A percentile compares a stretch with the other conserved stretches of the same genome.
Conservation (phyloP, 805 yeast species). For the Suhomyces emberorum region DNA sequence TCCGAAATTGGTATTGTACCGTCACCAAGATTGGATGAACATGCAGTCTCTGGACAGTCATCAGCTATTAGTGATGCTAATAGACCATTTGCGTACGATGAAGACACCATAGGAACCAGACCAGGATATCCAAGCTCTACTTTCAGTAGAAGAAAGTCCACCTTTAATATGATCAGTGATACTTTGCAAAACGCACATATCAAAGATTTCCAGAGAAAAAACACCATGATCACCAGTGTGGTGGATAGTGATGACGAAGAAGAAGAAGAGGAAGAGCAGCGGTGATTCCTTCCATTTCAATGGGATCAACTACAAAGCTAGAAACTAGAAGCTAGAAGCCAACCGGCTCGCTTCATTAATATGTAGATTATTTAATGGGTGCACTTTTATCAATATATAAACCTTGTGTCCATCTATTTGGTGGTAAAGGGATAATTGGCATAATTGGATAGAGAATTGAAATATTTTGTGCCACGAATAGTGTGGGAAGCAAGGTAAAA, state of each 20-base stretch:
- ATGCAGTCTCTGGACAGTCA: neutral
- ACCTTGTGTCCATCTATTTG: too few relatives aligned
- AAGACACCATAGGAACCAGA: slow-evolving; percentile 13
- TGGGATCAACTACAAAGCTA: too few relatives aligned
- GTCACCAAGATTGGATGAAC: neutral
- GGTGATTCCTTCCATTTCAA: too few relatives aligned
- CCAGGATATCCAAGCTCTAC: slow-evolving; percentile 6
- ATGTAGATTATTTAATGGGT: too few relatives aligned
- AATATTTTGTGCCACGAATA: too few relatives aligned
- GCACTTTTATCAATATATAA: too few relatives aligned
- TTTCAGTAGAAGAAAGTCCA: slow-evolving; percentile 23
- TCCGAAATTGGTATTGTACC: slow-evolving; percentile 3
- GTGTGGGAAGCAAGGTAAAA: too few relatives aligned
- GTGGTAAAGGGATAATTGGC: too few relatives aligned
- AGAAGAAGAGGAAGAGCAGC: slow-evolving; percentile 10
- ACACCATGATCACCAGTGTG: slow-evolving; percentile 25
- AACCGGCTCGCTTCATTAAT: too few relatives aligned
- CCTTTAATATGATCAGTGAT: slow-evolving; percentile 46
- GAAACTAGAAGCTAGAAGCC: too few relatives aligned
- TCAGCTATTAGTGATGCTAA: neutral
- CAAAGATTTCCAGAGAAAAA: slow-evolving; percentile 77
- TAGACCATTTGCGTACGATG: slow-evolving; percentile 6
- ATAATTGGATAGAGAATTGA: too few relatives aligned
- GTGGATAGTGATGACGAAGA: slow-evolving; percentile 35
- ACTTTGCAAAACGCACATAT: slow-evolving; percentile 74